Evolutionary conservation across 2,329 filamentous ascomycete species (phyloP), one percentile per base, ranked within the genome.

Genomic region (Elsinoe batatas): DNA sequence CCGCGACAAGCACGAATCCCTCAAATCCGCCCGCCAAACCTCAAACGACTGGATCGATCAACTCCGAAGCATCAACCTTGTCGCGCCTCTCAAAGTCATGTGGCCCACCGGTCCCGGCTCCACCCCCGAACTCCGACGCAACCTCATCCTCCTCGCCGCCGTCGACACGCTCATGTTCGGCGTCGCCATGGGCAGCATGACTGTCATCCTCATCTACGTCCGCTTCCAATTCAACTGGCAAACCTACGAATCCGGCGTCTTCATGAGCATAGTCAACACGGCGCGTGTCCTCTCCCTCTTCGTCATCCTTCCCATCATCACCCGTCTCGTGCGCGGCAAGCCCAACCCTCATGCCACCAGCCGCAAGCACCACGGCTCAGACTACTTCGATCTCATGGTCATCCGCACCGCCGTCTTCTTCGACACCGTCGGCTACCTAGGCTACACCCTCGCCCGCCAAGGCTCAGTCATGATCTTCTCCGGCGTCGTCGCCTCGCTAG

Each of bases 151-250:
- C 0, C 77, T 98, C 7, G 87, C 90, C 1, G 75, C 83, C 5
- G 83, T 91, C 56, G 93, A 97, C 66, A 87, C 85, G 22, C 82
- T 88, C 60, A 80, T 94, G 61, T 85, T 96, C 59, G 86, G 88
- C 18, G 80, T 90, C 0, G 83, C 85, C 6, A 87, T 96, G 78
- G 88, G 91, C 47, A 80, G 83, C 0, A 83, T 88, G 59, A 82
- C 84, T n/a, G 83, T 96, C 35, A 77, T 93, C 17, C 78, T 97
- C 56, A 80, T 95, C 55, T 98, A 97, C 71, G 83, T 83, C 20
- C 84, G 88, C 61, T 85, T 80, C 64, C 79, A 83, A 62, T 97
- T 95, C 66, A 76, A 79, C 54, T 97, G 93, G 93, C 80, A 81
- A 47, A 90, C 84, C 37, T 78, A 88, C 56, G 85, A 95, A 68